Conservation (phyloP, 805 yeast species). For the Candida xyloterini region DNA sequence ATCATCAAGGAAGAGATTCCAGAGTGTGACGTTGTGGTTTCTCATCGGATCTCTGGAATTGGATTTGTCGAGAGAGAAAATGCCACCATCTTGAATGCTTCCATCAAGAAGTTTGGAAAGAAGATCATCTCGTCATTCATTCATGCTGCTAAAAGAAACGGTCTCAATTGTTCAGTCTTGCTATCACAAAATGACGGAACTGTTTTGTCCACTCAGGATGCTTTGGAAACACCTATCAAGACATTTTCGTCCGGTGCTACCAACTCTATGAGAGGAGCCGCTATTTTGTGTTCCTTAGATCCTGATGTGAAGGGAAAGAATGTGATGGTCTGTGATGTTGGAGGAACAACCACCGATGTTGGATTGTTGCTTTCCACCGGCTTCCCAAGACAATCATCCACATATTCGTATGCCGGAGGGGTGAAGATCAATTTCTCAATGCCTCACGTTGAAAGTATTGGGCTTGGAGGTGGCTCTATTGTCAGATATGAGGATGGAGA, state of each 20-base stretch:
- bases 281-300: constrained; percentile 6
- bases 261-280: constrained; percentile 10
- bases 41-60: constrained; percentile 5
- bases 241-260: constrained; percentile 11
- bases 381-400: constrained; percentile 10
- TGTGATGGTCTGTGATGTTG: constrained; percentile 9
- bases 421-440: constrained; percentile 9
- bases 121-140: constrained; percentile 5
- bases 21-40: constrained; percentile 7
- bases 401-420: constrained; percentile 8
- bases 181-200: constrained; percentile 9
- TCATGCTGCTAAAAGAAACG: constrained; percentile 3
- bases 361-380: constrained; percentile 5
- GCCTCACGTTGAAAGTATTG: constrained; percentile 9
- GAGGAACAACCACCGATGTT: constrained; percentile 10
- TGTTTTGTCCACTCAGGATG: constrained; percentile 4
- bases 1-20: constrained; percentile 4
- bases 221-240: constrained; percentile 6
- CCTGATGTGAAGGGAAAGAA: constrained; percentile 4
- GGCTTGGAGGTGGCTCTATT: constrained; percentile 8
- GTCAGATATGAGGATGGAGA: constrained; percentile 3
- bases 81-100: constrained; percentile 7
- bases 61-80: constrained; percentile 8
- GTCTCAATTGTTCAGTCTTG: constrained; percentile 5
- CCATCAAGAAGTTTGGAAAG: constrained; percentile 6